A percentile compares a stretch with the other conserved stretches of the same genome.
phyloP scores from a whole-genome alignment of 2,329 filamentous ascomycete species.

The Trichoderma afroharzianum region DNA sequence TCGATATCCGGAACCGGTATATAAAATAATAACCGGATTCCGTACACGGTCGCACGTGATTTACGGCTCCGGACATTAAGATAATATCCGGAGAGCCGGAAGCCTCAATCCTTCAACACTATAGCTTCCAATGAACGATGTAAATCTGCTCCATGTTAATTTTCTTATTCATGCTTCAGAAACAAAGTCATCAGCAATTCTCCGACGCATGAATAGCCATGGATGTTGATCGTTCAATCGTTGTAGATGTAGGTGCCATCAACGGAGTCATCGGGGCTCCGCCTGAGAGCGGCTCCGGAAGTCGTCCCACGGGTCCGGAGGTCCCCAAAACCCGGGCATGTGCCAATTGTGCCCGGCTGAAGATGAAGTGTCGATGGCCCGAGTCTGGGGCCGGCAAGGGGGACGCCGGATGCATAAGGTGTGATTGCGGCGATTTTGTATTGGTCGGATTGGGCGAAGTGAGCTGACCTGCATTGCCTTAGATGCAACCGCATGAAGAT shows the following conservation, averaged over 20 bases:
- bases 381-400: conserved; percentile 20
- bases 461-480: not conserved
- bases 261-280: not conserved
- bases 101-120: not conserved
- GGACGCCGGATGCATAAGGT: conserved; percentile 29
- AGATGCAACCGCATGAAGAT: conserved; percentile 36
- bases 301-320: not conserved
- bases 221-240: not conserved
- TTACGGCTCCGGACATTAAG: not conserved
- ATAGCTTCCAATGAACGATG: not conserved
- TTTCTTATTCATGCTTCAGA: not conserved
- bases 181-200: not conserved
- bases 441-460: not conserved
- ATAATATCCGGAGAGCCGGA: not conserved
- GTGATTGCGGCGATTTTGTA: not conserved
- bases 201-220: not conserved
- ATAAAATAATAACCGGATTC: not conserved
- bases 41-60: not conserved
- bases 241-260: not conserved
- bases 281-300: not conserved
- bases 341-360: conserved; percentile 33
- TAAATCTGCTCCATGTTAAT: not conserved
- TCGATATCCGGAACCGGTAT: not conserved
- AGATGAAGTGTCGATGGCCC: conserved; percentile 37
- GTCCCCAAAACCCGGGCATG: conserved; percentile 28